A percentile compares a stretch with the other conserved stretches of the same genome.
These are phyloP conservation scores for Penicillium freii DNA, from an alignment of 2,329 filamentous ascomycete species.

Conservation along the genomic window DNA sequence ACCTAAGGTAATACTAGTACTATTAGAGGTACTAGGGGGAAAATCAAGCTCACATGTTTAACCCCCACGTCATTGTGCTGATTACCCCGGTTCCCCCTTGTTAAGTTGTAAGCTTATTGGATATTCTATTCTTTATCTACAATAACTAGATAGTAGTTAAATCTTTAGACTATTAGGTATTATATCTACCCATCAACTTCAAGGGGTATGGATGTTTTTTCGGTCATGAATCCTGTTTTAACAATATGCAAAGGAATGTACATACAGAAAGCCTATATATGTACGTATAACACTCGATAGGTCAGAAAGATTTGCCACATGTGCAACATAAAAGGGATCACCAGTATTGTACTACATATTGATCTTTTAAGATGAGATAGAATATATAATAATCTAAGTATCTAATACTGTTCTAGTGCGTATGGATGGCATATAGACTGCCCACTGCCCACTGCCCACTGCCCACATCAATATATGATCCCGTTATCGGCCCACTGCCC, in stretches of 20 bases:
- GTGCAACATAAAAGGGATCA: background rate
- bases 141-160: background rate
- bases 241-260: background rate
- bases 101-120: background rate
- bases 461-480: background rate
- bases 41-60: background rate
- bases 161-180: no score
- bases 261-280: background rate
- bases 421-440: background rate
- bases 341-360: background rate
- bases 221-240: background rate
- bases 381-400: background rate
- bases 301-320: background rate
- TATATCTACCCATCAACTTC: background rate
- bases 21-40: background rate
- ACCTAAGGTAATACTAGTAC: background rate
- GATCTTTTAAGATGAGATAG: background rate
- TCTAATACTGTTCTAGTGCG: background rate
- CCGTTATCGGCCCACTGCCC: conserved; percentile 4
- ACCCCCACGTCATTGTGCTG: conserved; percentile 6
- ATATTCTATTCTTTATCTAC: background rate
- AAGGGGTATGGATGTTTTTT: background rate
- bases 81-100: background rate
- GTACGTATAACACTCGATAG: background rate
- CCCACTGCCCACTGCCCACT: background rate